These are phyloP conservation scores for Xylaria sp. DNA, from an alignment of 2,329 filamentous ascomycete genomes.

Conservation along the genomic window DNA sequence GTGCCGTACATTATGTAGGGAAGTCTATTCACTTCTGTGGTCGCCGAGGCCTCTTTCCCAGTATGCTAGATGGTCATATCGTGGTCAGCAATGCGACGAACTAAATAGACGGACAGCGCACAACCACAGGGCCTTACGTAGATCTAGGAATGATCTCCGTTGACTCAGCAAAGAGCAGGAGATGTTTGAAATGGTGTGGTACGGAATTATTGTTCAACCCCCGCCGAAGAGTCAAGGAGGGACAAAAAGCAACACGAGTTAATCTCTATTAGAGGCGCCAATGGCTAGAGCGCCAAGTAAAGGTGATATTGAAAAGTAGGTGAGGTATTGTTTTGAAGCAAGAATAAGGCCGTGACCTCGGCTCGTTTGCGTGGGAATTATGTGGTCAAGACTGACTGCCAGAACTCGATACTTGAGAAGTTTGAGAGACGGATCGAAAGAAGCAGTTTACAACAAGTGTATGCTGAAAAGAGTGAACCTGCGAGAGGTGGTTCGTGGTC, in stretches of 20 bases:
- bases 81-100: conserved; percentile 14
- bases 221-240: not conserved
- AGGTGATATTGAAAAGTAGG: not conserved
- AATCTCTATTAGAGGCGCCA: conserved; percentile 31
- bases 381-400: not conserved
- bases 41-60: not conserved
- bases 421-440: conserved; percentile 6
- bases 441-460: not conserved
- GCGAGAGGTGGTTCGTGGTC: conserved; percentile 10
- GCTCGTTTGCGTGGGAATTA: conserved; percentile 12
- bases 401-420: conserved; percentile 2
- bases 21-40: conserved; percentile 53
- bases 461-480: conserved; percentile 7
- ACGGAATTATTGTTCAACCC: conserved; percentile 2
- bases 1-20: conserved; percentile 82
- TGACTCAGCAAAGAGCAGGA: conserved; percentile 57
- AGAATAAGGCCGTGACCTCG: not conserved
- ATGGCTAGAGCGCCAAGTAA: conserved; percentile 16
- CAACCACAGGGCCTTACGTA: conserved; percentile 26
- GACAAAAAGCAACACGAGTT: conserved; percentile 10
- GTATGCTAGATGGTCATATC: conserved; percentile 6
- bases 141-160: conserved; percentile 49
- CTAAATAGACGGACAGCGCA: too few relatives aligned
- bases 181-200: conserved; percentile 35
- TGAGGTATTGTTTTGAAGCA: conserved; percentile 19